Percentiles rank a stretch among this genome's conserved stretches.
Conservation (phyloP, 2,329 filamentous ascomycete genomes). For the Hypoxylon sp. region DNA sequence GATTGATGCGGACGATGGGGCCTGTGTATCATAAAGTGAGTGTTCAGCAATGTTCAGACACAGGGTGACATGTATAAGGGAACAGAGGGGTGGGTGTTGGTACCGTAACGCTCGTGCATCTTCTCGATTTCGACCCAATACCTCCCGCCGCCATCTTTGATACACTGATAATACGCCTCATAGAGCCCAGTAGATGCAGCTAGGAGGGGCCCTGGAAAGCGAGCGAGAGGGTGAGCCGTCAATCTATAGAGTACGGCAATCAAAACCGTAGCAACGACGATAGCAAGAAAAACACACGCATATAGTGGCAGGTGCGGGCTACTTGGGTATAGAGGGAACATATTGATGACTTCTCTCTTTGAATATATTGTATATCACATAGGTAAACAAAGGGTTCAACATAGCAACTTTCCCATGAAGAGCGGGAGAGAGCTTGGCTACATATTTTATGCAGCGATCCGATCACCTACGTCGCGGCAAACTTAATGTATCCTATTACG, state of each 20-base stretch:
- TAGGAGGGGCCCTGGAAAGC: slow-evolving; percentile 34
- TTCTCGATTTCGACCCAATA: slow-evolving; percentile 40
- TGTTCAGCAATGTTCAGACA: background rate
- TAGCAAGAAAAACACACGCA: background rate
- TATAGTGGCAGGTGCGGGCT: slow-evolving; percentile 7
- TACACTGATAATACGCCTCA: slow-evolving; percentile 37
- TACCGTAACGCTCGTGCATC: slow-evolving; percentile 40
- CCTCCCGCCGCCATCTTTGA: slow-evolving; percentile 39
- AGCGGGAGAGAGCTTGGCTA: background rate
- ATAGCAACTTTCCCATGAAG: no score
- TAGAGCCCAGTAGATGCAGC: slow-evolving; percentile 39
- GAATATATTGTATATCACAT: no score
- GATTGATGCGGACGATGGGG: slow-evolving; percentile 39
- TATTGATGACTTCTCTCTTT: slow-evolving; percentile 2
- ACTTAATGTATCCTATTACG: no score
- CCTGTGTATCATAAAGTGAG: slow-evolving; percentile 10
- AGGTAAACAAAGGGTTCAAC: no score
- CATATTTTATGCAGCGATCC: slow-evolving; percentile 9
- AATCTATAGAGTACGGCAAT: slow-evolving; percentile 36
- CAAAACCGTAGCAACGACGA: background rate
- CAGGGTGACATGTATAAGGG: background rate
- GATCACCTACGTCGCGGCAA: background rate
- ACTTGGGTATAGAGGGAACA: slow-evolving; percentile 19
- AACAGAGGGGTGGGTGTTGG: background rate
- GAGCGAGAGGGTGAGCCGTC: slow-evolving; percentile 35